Conservation (phyloP, 2,329 filamentous ascomycete genomes). For the Xylariaceae sp. region DNA sequence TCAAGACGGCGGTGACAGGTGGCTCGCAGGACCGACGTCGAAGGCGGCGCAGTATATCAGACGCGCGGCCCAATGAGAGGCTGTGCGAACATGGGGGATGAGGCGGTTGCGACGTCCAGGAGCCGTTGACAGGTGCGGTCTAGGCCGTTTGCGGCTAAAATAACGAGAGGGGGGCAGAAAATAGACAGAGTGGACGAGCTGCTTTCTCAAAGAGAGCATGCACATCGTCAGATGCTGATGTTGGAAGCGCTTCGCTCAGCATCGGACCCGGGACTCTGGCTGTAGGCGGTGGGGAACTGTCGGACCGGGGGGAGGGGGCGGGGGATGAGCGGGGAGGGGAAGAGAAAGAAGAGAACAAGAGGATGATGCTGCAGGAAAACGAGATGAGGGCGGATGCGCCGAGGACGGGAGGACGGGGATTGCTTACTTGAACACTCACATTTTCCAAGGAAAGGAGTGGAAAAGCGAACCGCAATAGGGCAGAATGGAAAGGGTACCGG, state of each 20-base stretch:
- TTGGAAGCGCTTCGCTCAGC: neutral
- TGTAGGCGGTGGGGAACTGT: neutral
- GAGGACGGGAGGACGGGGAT: too few species aligned
- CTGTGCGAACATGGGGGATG: slow-evolving; percentile 1
- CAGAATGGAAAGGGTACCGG: too few species aligned
- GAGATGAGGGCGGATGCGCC: neutral
- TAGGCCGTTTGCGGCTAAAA: slow-evolving; percentile 18
- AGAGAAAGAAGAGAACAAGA: neutral
- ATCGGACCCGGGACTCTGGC: neutral
- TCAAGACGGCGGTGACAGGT: neutral
- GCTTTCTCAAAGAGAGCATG: neutral
- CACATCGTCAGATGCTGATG: neutral
- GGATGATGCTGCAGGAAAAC: neutral
- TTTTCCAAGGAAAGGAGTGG: neutral
- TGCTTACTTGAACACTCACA: too few species aligned
- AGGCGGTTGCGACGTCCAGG: slow-evolving; percentile 9
- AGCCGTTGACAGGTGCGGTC: slow-evolving; percentile 12
- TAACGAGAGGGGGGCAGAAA: slow-evolving; percentile 13
- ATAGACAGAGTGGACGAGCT: neutral
- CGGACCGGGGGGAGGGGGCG: neutral
- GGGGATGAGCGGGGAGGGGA: neutral
- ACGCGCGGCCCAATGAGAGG: slow-evolving; percentile 5
- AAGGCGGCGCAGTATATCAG: slow-evolving; percentile 4
- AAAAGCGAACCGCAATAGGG: neutral
- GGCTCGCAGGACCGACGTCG: neutral